phyloP scores from a whole-genome alignment of 2,329 filamentous ascomycete species.

The Leptoxyphium fumago region DNA sequence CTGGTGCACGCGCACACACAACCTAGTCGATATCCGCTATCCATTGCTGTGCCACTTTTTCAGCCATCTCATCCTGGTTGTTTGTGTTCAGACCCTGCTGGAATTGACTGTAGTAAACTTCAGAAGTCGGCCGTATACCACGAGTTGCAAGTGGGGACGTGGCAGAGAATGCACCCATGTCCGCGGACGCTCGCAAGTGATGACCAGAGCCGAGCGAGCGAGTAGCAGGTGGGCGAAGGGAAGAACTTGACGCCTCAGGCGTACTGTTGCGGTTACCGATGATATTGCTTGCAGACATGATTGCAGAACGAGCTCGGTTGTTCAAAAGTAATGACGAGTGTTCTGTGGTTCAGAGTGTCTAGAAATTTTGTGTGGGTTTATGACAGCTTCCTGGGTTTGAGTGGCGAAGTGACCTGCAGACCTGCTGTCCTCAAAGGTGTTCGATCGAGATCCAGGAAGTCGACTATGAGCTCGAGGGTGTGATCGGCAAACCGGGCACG shows the following conservation, averaged over 20 bases:
- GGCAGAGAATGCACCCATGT: constrained; percentile 69
- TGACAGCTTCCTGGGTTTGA: constrained; percentile 3
- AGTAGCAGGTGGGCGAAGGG: constrained; percentile 69
- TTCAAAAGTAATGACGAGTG: neutral
- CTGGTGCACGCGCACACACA: too few relatives aligned
- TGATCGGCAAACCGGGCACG: too few relatives aligned
- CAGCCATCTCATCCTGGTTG: constrained; percentile 68
- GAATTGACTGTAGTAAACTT: constrained; percentile 72
- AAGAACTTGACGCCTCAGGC: constrained; percentile 71
- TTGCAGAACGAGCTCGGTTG: constrained; percentile 3
- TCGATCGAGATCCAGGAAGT: constrained; percentile 11
- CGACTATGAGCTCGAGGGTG: too few relatives aligned
- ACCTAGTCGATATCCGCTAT: constrained; percentile 63
- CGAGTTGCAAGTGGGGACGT: constrained; percentile 55
- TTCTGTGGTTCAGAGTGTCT: constrained; percentile 1
- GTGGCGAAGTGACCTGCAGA: constrained; percentile 54
- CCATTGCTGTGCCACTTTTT: constrained; percentile 95
- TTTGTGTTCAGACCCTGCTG: constrained; percentile 54
- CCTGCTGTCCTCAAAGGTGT: constrained; percentile 72
- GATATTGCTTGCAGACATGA: constrained; percentile 34
- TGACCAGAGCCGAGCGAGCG: constrained; percentile 61
- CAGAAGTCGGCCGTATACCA: constrained; percentile 79
- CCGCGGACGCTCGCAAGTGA: constrained; percentile 85
- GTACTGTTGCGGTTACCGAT: constrained; percentile 84
- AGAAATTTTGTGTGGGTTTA: constrained; percentile 2